Base-by-base conservation (phyloP, 2,329 filamentous ascomycete species). In the Verticillium dahliae region DNA sequence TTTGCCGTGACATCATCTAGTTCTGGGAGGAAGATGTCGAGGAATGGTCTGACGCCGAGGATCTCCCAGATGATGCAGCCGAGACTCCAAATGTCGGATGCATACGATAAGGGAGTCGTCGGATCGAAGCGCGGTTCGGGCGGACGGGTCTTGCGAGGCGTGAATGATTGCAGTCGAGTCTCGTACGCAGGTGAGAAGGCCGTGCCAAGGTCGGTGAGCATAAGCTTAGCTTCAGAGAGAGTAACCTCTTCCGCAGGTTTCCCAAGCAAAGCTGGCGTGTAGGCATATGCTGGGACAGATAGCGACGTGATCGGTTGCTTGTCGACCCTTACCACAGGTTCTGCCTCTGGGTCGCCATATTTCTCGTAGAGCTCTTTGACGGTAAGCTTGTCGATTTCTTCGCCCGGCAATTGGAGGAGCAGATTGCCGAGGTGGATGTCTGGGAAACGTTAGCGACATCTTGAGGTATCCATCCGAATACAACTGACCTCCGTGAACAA, bases 61-160 rank as follows among this genome's bases (percentile, higher is more conserved):
- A 99, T 98, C 77, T 99, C 95, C 35, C 99, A 80, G 57, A 99
- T 95, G 54, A 99, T 95, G 72, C 95, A 99, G 5, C 95, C 95
- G 34, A 99, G 84, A 56, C 90, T 95, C 95, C 95, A 99, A 67
- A 99, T 99, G 73, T 99, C 95, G 18, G 73, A 72, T 18, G 68
- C 31, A 37, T 72, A 73, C 1, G 69, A 69, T 3, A 77, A 68
- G 9, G 74, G 68, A 9, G 50, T 70, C 11, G 59, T 62, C 7
- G 60, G 61, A 34, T 76, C 71, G 59, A 78, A 78, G 15, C 66
- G 65, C 18, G 66, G 66, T 65, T 78, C 76, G 0, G 75, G 76
- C 6, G 74, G 71, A 2, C 70, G 69, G 50, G 69, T 62, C n/a
- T 5, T 65, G 18, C 71, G 67, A 0, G 73, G 73, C 6, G 71